Percentiles rank a stretch among this genome's conserved stretches.
These are phyloP conservation scores for Arabidopsis lyrata DNA, from an alignment of 441 rosid species.

Conservation along the genomic window DNA sequence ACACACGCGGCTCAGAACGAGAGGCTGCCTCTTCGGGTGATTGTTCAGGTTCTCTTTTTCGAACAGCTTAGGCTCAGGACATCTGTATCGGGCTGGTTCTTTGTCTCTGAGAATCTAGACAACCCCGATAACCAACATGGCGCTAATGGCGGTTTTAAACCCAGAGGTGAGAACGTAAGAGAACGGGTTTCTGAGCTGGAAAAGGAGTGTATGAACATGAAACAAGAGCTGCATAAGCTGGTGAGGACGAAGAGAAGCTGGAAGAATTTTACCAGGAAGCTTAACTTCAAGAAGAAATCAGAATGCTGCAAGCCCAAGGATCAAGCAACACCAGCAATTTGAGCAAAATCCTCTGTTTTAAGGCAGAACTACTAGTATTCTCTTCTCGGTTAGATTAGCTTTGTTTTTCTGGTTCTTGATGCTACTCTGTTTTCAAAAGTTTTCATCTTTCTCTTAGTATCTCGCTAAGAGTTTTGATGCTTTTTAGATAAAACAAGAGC, in stretches of 20 bases:
- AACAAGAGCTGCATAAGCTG: slow-evolving; percentile 66
- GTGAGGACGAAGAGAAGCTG: slow-evolving; percentile 58
- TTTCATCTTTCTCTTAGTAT: slow-evolving; percentile 25
- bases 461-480: slow-evolving; percentile 38
- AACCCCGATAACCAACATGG: slow-evolving; percentile 45
- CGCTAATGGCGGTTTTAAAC: slow-evolving; percentile 37
- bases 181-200: slow-evolving; percentile 68
- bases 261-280: slow-evolving; percentile 61
- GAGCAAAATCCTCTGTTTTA: slow-evolving; percentile 19
- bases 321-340: slow-evolving; percentile 37
- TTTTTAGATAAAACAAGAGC: slow-evolving; percentile 2
- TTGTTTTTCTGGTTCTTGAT: slow-evolving; percentile 21
- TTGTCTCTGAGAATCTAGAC: slow-evolving; percentile 64
- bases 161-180: slow-evolving; percentile 48
- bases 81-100: slow-evolving; percentile 70
- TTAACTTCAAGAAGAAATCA: slow-evolving; percentile 62
- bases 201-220: slow-evolving; percentile 68
- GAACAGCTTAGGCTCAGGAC: slow-evolving; percentile 75
- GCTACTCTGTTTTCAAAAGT: slow-evolving; percentile 22
- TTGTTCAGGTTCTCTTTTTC: slow-evolving; percentile 70
- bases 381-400: slow-evolving; percentile 29
- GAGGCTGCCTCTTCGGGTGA: slow-evolving; percentile 68
- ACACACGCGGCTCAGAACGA: slow-evolving; percentile 81
- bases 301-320: slow-evolving; percentile 60
- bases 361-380: slow-evolving; percentile 11